Base-by-base conservation (phyloP, 306 rosid species). In the Inga leiocalycina region DNA sequence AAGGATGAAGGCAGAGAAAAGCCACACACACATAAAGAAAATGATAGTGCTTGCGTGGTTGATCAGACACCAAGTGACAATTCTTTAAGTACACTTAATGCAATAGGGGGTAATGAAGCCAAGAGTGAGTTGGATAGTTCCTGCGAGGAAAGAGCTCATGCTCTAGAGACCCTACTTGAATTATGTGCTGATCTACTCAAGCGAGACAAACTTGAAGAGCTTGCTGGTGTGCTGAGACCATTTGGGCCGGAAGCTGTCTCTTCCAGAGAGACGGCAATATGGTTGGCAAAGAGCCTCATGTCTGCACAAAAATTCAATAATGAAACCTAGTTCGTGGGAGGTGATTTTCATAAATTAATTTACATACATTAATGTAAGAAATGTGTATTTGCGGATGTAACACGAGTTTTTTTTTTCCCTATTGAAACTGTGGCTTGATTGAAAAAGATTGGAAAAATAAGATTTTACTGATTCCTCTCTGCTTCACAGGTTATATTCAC, bases 231-330 rank as follows among this genome's bases (percentile, higher is more conserved):
- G 59, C 91, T 94, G 54, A 87, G 81, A 84, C 98, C 98, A 2
- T 94, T 94, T 37, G 98, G 97, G 32, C 91, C 88, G 82, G 98
- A 92, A n/a, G 82, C 93, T 11, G 95, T 91, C 57, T 94, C 98
- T 8, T 94, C 98, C 6, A 91, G 98, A 87, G 97, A 94, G 84
- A 94, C 98, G 57, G 98, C 98, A 17, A 94, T 94, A 68, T 94
- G 95, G 97, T 89, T 94, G 83, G 90, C 98, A 74, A 91, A 94
- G 85, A 94, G 92, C 89, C 95, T 94, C 73, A 80, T 94, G 79
- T 85, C 97, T 8, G 89, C 97, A 19, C 95, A 94, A 66, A 57
- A 57, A 57, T n/a, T 86, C 85, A 90, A 88, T 54, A 85, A 87
- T 48, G 96, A 89, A 70, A 85, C 88, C 46, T 94, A 84, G 86